Percentiles rank a stretch among this genome's conserved stretches.
Conservation (phyloP, 805 yeast genomes). For the Candida wancherniae region DNA sequence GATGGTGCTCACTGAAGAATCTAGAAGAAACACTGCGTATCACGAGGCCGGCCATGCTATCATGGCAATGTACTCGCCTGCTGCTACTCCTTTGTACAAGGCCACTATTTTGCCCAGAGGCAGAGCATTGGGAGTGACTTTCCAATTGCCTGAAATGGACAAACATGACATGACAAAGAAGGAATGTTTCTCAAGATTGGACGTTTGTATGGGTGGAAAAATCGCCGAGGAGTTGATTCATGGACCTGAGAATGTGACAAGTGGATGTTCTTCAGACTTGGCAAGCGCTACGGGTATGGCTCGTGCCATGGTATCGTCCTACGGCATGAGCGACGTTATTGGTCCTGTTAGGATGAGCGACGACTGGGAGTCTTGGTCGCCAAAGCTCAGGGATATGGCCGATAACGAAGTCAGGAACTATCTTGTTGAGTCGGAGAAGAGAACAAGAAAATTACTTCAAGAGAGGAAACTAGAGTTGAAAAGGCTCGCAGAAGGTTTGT, state of each 20-base stretch:
- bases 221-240: slow-evolving; percentile 91
- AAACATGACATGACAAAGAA: slow-evolving; percentile 87
- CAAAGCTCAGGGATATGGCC: slow-evolving; percentile 79
- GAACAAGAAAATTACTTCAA: slow-evolving; percentile 66
- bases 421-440: slow-evolving; percentile 68
- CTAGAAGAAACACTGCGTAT: slow-evolving; percentile 89
- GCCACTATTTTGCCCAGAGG: slow-evolving; percentile 98
- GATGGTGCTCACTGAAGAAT: slow-evolving; percentile 95
- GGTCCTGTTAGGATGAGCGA: slow-evolving; percentile 91
- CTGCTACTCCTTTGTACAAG: slow-evolving; percentile 92
- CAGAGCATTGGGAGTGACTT: slow-evolving; percentile 91
- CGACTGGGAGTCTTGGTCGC: slow-evolving; percentile 94
- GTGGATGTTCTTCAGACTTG: slow-evolving; percentile 93
- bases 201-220: slow-evolving; percentile 99
- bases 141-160: slow-evolving; percentile 97
- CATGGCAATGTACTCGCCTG: slow-evolving; percentile 91
- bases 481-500: slow-evolving; percentile 85
- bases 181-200: slow-evolving; percentile 87
- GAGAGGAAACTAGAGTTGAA: slow-evolving; percentile 67
- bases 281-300: slow-evolving; percentile 89
- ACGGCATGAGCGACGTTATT: slow-evolving; percentile 91
- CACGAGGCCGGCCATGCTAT: slow-evolving; percentile 99
- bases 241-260: slow-evolving; percentile 88
- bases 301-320: slow-evolving; percentile 92
- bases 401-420: slow-evolving; percentile 84